Evolutionary conservation across 1,139 yeast species (phyloP), one percentile per base, ranked within the genome.

Genomic region (Debaryomycetaceae sp.): DNA sequence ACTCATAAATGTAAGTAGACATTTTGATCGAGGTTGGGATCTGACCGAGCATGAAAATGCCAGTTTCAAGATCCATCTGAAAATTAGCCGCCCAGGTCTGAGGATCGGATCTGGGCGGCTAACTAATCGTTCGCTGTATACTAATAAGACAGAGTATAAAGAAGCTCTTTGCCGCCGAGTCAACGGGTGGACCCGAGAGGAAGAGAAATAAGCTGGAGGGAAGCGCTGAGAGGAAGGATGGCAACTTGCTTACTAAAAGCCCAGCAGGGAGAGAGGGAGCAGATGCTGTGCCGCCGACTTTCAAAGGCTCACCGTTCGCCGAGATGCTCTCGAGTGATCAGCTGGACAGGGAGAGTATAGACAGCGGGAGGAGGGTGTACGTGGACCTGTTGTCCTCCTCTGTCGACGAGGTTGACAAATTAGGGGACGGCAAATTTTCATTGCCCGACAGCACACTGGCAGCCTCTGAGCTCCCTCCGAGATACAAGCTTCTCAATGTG

Each of bases 401-500:
- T 7, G 11, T 7, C 11, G 31, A 11, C 8, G 31, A 27, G 31
- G 31, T 8, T 27, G 31, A 11, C 8, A 20, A 14, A 27, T 29
- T 29, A 11, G 20, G 13, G 14, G 33, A 13, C 17, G 24, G 42
- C 5, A 39, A 39, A 20, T 43, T 43, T 27, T 24, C 42, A 6
- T 24, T 43, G 14, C 33, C 37, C 17, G 42, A 22, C 9, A 38
- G 40, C 11, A 37, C 22, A 6, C 34, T 37, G 22, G 33, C 33
- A 20, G 39, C 37, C 23, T 42, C 45, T 2, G 49, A 48, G n/a
- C 50, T 64, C 40, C 71, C 71, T 3, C 39, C 51, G 14, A 49
- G 63, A 11, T 66, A 55, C 44, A 50, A 56, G 40, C 45, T 66
- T 13, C 45, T 62, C 7, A 49, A 59, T 17, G 53, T 69, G 4